Base-by-base conservation (phyloP, 345 rosid genomes). In the Microthlaspi erraticum region DNA sequence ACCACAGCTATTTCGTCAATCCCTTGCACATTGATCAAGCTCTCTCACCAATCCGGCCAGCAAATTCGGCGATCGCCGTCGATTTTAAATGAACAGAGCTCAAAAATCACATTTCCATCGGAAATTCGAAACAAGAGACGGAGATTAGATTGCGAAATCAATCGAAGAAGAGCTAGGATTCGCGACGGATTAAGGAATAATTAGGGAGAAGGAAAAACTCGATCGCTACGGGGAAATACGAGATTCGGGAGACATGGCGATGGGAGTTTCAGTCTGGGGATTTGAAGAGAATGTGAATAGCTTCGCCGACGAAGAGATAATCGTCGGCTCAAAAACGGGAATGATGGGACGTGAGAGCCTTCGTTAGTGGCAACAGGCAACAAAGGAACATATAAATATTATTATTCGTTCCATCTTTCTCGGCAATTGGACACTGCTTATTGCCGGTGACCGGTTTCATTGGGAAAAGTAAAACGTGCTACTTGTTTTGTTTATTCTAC, bases 281-380 rank as follows among this genome's bases (percentile, higher is more conserved):
- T 19, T 61, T 7, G 54, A 33, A 38, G 26, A 60, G 53, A 10
- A 58, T 64, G 62, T 72, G 62, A 60, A 37, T 36, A 42, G 63
- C 70, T 37, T 62, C 79, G 65, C 64, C 74, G 70, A 29, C 52
- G 64, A 66, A 60, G 55, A 53, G 74, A 55, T 6, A 11, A 32
- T 45, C 74, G 74, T 60, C 74, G 74, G 74, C 74, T 51, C 10
- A 6, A 23, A 58, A 38, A 41, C 18, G 65, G 43, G 34, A 23
- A 39, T 63, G 85, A 65, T 65, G 62, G 77, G 66, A 73, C 81
- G 82, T 58, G 72, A 74, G 73, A 74, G 76, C 66, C 53, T 70
- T 52, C 64, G 60, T 54, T 33, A 64, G 74, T 71, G 81, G 81
- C 79, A 62, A 68, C 64, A 60, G 81, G 81, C 79, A 62, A 66